Evolutionary conservation across 2,329 filamentous ascomycete genomes (phyloP).

Genomic region (Cladosporium cucumerinum): DNA sequence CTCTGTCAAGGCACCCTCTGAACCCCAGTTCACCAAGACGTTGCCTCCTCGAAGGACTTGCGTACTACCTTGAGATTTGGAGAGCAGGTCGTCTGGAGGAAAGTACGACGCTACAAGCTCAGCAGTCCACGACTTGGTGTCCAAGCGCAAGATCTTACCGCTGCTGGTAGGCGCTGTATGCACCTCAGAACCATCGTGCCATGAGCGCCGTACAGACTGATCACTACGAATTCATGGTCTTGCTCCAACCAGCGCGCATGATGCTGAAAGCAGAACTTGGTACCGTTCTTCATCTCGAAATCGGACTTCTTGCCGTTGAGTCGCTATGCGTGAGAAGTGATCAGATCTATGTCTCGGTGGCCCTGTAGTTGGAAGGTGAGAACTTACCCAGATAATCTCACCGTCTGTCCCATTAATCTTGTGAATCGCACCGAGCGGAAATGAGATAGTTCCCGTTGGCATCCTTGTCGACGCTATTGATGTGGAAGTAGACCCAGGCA

Average conservation of each 20-base stretch:
- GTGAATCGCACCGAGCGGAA: conserved; percentile 48
- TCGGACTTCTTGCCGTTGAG: conserved; percentile 1
- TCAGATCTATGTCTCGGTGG: not conserved
- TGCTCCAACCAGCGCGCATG: conserved; percentile 42
- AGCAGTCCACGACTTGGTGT: conserved; percentile 18
- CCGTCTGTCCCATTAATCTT: conserved; percentile 47
- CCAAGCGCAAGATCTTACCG: not conserved
- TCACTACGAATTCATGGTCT: conserved; percentile 41
- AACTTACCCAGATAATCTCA: conserved; percentile 44
- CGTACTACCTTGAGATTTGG: conserved; percentile 47
- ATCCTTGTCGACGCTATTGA: conserved; percentile 53
- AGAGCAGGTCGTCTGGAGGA: conserved; percentile 34
- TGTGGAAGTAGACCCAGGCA: conserved; percentile 51
- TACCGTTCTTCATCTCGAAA: conserved; percentile 27
- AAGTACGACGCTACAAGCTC: conserved; percentile 18
- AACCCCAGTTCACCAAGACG: conserved; percentile 53
- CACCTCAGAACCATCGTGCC: not conserved
- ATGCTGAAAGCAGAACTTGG: conserved; percentile 47
- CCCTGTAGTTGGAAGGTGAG: not conserved
- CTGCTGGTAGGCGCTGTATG: not conserved
- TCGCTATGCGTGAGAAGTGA: not conserved
- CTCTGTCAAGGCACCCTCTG: conserved; percentile 33
- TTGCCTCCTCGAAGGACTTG: conserved; percentile 51
- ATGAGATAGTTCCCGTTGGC: conserved; percentile 49
- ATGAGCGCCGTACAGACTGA: conserved; percentile 48